A percentile compares a stretch with the other conserved stretches of the same genome.
phyloP scores from a whole-genome alignment of 352 stramenopile genomes.

The Globisporangium echinulatum region DNA sequence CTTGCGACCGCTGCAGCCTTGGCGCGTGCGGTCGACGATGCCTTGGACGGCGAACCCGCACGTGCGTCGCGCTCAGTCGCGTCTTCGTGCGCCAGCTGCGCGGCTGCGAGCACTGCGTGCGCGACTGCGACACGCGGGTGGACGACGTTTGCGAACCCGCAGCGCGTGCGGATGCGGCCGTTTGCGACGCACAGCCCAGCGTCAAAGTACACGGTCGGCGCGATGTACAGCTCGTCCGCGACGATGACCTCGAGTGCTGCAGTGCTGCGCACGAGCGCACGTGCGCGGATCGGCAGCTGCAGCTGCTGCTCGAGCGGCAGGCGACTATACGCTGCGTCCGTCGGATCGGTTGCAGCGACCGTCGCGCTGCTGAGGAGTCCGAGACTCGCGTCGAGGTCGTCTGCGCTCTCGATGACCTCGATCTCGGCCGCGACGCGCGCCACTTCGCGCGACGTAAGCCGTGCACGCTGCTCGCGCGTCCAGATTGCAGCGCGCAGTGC shows the following conservation, averaged over 20 bases:
- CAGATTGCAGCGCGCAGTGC: conserved; percentile 5
- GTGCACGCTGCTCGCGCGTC: not conserved
- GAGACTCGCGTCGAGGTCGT: conserved; percentile 7
- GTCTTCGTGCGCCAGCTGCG: conserved; percentile 4
- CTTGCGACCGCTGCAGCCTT: conserved; percentile 2
- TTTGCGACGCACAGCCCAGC: conserved; percentile 41
- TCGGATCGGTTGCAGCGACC: not conserved
- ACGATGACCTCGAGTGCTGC: conserved; percentile 26
- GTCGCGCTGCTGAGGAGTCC: not conserved
- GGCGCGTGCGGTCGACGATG: not conserved
- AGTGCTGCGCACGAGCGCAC: conserved; percentile 33
- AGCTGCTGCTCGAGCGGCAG: conserved; percentile 51
- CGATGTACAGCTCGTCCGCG: conserved; percentile 29
- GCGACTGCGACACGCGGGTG: conserved; percentile 26
- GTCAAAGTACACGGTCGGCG: conserved; percentile 43
- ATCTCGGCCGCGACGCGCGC: conserved; percentile 3
- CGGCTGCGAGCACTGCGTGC: conserved; percentile 13
- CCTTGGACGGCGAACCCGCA: conserved; percentile 8
- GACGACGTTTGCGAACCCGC: conserved; percentile 47
- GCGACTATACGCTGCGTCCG: conserved; percentile 26
- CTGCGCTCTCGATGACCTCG: conserved; percentile 9
- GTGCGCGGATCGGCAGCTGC: conserved; percentile 32
- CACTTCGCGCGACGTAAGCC: conserved; percentile 1
- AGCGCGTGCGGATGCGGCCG: conserved; percentile 39
- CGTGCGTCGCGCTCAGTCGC: not conserved